Evolutionary conservation across 164 flowering plant genomes (phyloP), one percentile per base, ranked within the genome.

Genomic region (Pachysandra terminalis): DNA sequence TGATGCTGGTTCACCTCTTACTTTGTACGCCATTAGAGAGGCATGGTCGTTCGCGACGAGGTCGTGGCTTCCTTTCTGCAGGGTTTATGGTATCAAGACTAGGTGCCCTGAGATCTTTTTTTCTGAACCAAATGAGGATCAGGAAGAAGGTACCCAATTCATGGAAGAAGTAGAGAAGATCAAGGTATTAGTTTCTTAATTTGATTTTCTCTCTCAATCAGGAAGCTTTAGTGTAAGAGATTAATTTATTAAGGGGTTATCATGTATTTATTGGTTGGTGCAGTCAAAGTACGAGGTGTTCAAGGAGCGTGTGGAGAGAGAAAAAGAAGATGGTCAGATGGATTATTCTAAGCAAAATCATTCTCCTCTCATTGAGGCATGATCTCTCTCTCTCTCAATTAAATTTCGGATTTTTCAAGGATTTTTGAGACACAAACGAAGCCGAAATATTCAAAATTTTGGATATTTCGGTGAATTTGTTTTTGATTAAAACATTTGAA

Each of bases 61-160:
- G 66, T 24, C 14, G 16, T 90, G 96, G 96, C 23, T 88, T 57
- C 87, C 89, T 0, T 90, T 88, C 68, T 88, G 90, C 32, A 75
- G 65, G 71, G 77, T 71, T 55, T 82, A 81, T 65, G 75, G 80
- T 0, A 60, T 88, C 15, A 63, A 51, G 64, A 72, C 75, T 3
- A 61, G 83, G 27, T 84, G 86, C 40, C 93, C 96, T 0, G 66
- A 75, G 61, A 84, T 78, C 21, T 88, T 73, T 75, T 90, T 90
- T 60, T 71, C 73, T 9, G 27, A 16, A 26, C 55, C 13, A 63
- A 32, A 7, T 32, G 37, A 7, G 37, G 37, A 32, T 32, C 37
- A 32, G 37, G 37, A 32, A n/a, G n/a, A n/a, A n/a, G n/a, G n/a
- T 7, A 32, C 37, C 37, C 37, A 65, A 19, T 72, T 72, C 23